Conservation (phyloP, 768 basidiomycete species). For the Panus rudis region DNA sequence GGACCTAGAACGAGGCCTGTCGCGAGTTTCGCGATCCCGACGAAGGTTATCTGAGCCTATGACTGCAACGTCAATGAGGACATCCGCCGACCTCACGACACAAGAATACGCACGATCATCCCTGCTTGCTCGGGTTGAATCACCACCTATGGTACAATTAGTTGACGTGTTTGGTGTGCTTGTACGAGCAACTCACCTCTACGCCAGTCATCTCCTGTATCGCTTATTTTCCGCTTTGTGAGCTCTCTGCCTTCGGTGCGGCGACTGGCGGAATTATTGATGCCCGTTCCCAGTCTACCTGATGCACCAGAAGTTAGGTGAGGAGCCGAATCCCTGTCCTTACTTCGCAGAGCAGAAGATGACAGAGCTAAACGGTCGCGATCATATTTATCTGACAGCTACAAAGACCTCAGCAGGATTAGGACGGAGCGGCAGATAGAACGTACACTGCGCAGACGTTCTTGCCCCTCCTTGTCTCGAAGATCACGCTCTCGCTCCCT, state of each 20-base stretch:
- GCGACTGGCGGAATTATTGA: slow-evolving; percentile 35
- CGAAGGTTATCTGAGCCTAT: slow-evolving; percentile 49
- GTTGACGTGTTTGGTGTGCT: slow-evolving; percentile 3
- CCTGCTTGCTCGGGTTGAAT: slow-evolving; percentile 42
- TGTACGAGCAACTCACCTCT: slow-evolving; percentile 45
- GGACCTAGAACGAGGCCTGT: slow-evolving; percentile 62
- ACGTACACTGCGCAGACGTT: slow-evolving; percentile 69
- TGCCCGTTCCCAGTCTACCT: slow-evolving; percentile 31
- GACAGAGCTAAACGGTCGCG: slow-evolving; percentile 66
- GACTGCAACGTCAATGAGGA: slow-evolving; percentile 10
- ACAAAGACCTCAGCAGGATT: neutral
- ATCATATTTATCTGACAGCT: slow-evolving; percentile 87
- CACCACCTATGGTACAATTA: slow-evolving; percentile 31
- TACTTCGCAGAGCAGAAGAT: slow-evolving; percentile 38
- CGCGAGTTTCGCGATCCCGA: slow-evolving; percentile 56
- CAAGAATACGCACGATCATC: slow-evolving; percentile 68
- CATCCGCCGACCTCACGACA: neutral
- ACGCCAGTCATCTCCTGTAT: slow-evolving; percentile 79
- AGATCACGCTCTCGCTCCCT: slow-evolving; percentile 47
- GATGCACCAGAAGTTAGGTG: slow-evolving; percentile 43
- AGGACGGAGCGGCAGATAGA: slow-evolving; percentile 6
- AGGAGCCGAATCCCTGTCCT: slow-evolving; percentile 62
- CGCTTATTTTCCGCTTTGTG: slow-evolving; percentile 62
- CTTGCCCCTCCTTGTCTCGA: slow-evolving; percentile 71
- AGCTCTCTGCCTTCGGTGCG: slow-evolving; percentile 53